These are phyloP conservation scores for Magnusiomyces fungicola DNA, from an alignment of 1,139 yeast species.

Conservation along the genomic window DNA sequence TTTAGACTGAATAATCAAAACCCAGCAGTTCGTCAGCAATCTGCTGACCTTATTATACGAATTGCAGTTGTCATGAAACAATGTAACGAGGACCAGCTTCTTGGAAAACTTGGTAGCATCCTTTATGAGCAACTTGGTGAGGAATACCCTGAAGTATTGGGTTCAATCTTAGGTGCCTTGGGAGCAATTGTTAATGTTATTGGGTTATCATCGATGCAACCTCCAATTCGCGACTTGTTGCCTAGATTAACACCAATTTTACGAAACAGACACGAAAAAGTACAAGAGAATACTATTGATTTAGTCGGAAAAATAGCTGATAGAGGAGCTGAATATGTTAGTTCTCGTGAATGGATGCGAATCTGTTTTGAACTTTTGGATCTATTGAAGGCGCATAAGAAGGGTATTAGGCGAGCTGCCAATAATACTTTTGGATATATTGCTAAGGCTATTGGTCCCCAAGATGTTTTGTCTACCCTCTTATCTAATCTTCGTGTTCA, in stretches of 20 bases:
- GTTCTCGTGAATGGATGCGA: constrained; percentile 97
- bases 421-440: constrained; percentile 88
- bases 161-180: constrained; percentile 72
- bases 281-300: constrained; percentile 76
- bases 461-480: constrained; percentile 81
- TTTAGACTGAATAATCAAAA: constrained; percentile 68
- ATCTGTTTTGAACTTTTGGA: constrained; percentile 88
- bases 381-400: constrained; percentile 77
- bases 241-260: constrained; percentile 90
- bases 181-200: constrained; percentile 44
- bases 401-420: constrained; percentile 75
- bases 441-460: constrained; percentile 93
- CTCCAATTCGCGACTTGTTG: constrained; percentile 74
- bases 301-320: constrained; percentile 80
- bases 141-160: constrained; percentile 88
- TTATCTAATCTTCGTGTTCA: constrained; percentile 82
- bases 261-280: constrained; percentile 84
- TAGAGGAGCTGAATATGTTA: constrained; percentile 75
- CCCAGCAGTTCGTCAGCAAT: constrained; percentile 73
- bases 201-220: constrained; percentile 58
- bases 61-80: constrained; percentile 60
- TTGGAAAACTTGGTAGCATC: constrained; percentile 64
- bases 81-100: constrained; percentile 58
- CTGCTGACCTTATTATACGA: constrained; percentile 68
- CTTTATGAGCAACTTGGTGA: constrained; percentile 92